phyloP scores from a whole-genome alignment of 2,329 filamentous ascomycete species.

The Bretziella fagacearum region DNA sequence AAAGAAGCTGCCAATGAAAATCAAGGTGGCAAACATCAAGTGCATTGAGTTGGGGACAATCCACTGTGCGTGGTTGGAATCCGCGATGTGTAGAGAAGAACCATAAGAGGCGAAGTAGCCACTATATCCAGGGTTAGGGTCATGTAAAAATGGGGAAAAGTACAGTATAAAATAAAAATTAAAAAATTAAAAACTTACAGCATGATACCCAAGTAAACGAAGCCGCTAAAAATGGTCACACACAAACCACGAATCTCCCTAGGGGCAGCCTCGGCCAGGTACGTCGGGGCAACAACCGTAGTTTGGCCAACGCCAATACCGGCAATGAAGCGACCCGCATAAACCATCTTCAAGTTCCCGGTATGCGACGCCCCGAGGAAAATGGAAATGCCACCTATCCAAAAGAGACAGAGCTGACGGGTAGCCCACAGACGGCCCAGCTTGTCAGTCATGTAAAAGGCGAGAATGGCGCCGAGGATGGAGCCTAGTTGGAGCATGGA shows the following conservation, averaged over 20 bases:
- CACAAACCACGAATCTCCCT: constrained; percentile 55
- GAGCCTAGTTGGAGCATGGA: constrained; percentile 70
- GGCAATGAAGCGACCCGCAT: constrained; percentile 49
- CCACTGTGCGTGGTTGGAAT: constrained; percentile 33
- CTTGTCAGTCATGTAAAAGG: constrained; percentile 40
- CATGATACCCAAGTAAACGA: constrained; percentile 61
- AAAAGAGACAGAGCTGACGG: constrained; percentile 37
- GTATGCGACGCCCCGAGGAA: constrained; percentile 36
- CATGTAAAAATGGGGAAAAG: no score
- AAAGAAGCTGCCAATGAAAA: constrained; percentile 52
- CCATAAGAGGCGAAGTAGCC: constrained; percentile 63
- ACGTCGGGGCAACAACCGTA: constrained; percentile 51
- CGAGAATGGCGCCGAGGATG: constrained; percentile 50
- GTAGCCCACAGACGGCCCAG: constrained; percentile 48
- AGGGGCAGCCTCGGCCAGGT: constrained; percentile 56
- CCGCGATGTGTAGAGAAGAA: constrained; percentile 31
- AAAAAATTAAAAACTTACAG: constrained; percentile 22
- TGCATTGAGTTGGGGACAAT: constrained; percentile 58
- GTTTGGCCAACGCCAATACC: constrained; percentile 51
- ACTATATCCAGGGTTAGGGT: constrained; percentile 5
- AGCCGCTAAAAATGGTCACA: constrained; percentile 37
- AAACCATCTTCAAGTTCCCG: constrained; percentile 39
- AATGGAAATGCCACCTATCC: constrained; percentile 40
- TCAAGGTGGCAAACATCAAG: constrained; percentile 59
- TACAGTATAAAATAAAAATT: not conserved